Conservation (phyloP, 2,329 filamentous ascomycete species). For the Furcasterigmium sp. region DNA sequence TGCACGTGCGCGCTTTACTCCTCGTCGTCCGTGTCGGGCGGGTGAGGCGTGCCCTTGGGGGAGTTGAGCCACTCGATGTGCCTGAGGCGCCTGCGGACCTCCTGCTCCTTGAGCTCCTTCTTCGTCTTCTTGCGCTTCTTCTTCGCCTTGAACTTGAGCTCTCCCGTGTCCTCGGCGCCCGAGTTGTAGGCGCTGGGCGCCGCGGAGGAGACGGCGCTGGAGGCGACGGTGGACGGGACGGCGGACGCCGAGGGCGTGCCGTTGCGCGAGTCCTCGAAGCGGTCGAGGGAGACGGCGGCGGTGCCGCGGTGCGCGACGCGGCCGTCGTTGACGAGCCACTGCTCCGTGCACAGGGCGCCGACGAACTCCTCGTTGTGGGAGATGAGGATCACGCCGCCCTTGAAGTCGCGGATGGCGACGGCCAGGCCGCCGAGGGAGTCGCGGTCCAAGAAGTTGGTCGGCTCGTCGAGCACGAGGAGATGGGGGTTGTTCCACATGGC, state of each 20-base stretch:
- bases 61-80: slow-evolving; percentile 83
- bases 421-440: slow-evolving; percentile 94
- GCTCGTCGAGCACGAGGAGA: slow-evolving; percentile 93
- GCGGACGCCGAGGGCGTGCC: slow-evolving; percentile 44
- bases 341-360: slow-evolving; percentile 88
- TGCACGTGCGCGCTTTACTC: slow-evolving; percentile 26
- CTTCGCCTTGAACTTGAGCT: slow-evolving; percentile 79
- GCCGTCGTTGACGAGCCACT: slow-evolving; percentile 90
- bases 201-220: slow-evolving; percentile 48
- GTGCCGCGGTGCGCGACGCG: slow-evolving; percentile 80
- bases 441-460: slow-evolving; percentile 98
- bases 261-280: slow-evolving; percentile 73
- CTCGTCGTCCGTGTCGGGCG: slow-evolving; percentile 74
- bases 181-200: slow-evolving; percentile 66
- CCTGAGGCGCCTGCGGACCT: slow-evolving; percentile 78
- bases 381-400: slow-evolving; percentile 98
- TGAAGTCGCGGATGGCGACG: slow-evolving; percentile 97
- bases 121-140: slow-evolving; percentile 99
- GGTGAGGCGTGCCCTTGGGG: slow-evolving; percentile 77
- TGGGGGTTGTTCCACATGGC: slow-evolving; percentile 99
- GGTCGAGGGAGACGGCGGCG: slow-evolving; percentile 67
- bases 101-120: slow-evolving; percentile 90
- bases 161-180: slow-evolving; percentile 74
- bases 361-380: slow-evolving; percentile 99
- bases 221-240: slow-evolving; percentile 53